Base-by-base conservation (phyloP, 2,329 filamentous ascomycete species). In the Arachnomyces sp. region DNA sequence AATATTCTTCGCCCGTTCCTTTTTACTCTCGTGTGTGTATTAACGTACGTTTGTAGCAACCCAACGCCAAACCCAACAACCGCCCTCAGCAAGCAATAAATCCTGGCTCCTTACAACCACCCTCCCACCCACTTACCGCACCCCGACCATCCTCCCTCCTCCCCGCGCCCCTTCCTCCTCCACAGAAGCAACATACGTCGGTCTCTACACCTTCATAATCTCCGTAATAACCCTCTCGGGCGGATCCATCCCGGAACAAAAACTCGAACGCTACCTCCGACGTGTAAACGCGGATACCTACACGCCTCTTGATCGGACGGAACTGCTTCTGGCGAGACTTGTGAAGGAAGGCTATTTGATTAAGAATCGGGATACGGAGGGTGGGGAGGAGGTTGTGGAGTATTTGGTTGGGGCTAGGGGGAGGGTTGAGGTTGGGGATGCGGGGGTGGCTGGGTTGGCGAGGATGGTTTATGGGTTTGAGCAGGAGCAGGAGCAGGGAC, bases 361-460 rank as follows among this genome's bases (percentile, higher is more conserved):
- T 28, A 84, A 78, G 48, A 74, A 81, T 36, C 74, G 80, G 14
- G 88, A 95, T 51, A 75, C 59, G 48, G 63, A 65, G 52, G 79
- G 78, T 1, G 86, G 84, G 17, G 86, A 94, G 29, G 81, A 90
- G 47, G 72, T 77, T 2, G 72, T 87, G 6, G 88, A 86, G 35
- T 98, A 86, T 74, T 77, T 84, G 41, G 77, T 95, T 11, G 92
- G 92, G 0, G 83, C 87, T 4, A 75, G 92, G 15, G 90, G 85
- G 4, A 92, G 84, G 62, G 73, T 89, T 6, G 92, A 96, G 62
- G 77, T 96, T 28, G 86, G 84, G 0, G 71, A 80, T n/a, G 74
- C 79, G 36, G 86, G 84, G 1, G 83, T 92, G 9, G 77, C 80
- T 13, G 80, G 78, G 1, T 63, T 95, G 47, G 78, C 88, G 3